phyloP scores from a whole-genome alignment of 1,139 yeast species.

The Meyerozyma athensensis region DNA sequence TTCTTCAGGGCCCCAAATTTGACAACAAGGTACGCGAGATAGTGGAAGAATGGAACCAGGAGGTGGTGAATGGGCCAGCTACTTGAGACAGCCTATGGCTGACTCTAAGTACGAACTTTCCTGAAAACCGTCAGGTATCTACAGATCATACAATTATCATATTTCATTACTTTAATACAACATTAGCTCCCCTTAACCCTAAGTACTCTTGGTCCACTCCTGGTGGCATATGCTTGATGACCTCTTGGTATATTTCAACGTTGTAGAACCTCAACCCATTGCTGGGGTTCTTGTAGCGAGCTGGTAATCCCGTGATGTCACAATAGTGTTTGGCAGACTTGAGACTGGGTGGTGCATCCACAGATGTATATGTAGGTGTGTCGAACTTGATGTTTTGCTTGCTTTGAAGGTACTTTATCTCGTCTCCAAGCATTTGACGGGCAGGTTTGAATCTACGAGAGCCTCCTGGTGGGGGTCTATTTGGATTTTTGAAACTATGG shows the following conservation, averaged over 20 bases:
- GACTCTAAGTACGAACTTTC: constrained; percentile 7
- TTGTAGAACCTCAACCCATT: constrained; percentile 78
- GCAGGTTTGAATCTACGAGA: constrained; percentile 69
- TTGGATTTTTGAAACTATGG: constrained; percentile 54
- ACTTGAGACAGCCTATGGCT: not conserved
- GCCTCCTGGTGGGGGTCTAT: constrained; percentile 29
- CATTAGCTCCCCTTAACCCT: constrained; percentile 83
- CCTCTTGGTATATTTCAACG: constrained; percentile 76
- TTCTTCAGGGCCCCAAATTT: constrained; percentile 31
- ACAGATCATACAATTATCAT: not conserved
- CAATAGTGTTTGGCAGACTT: constrained; percentile 82
- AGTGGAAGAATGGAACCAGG: constrained; percentile 29
- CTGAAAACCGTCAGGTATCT: too few species aligned
- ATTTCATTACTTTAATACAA: constrained; percentile 53
- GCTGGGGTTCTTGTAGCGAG: constrained; percentile 69
- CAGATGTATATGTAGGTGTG: constrained; percentile 55
- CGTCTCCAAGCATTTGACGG: constrained; percentile 75
- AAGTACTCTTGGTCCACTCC: constrained; percentile 94
- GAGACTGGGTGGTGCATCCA: constrained; percentile 86
- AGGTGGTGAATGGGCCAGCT: not conserved
- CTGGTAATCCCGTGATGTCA: constrained; percentile 88
- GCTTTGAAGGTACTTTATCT: constrained; percentile 54
- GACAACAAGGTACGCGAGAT: constrained; percentile 33
- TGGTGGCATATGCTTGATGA: constrained; percentile 74
- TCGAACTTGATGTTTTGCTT: constrained; percentile 37